Percentiles rank a stretch among this genome's conserved stretches.
Conservation (phyloP, 1,139 yeast genomes). For the Tardiomyces blankii region DNA sequence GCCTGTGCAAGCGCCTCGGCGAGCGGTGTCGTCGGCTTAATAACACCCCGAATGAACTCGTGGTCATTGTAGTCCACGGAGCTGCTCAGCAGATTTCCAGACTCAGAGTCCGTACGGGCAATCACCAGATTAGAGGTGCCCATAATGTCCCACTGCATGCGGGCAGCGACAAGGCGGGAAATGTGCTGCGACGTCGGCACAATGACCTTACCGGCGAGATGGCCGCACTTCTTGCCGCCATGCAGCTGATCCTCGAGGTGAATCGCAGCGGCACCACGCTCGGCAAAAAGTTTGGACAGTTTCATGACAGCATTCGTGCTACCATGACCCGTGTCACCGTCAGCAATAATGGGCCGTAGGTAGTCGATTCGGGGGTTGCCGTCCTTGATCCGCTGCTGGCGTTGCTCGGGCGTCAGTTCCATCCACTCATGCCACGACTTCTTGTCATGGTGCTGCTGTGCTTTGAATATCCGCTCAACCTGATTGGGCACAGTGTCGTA, state of each 20-base stretch:
- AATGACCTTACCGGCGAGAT: slow-evolving; percentile 49
- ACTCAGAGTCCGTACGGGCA: slow-evolving; percentile 53
- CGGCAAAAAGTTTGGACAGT: slow-evolving; percentile 51
- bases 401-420: slow-evolving; percentile 23
- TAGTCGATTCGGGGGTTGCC: slow-evolving; percentile 35
- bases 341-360: slow-evolving; percentile 53
- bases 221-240: slow-evolving; percentile 60
- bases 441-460: slow-evolving; percentile 48
- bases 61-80: slow-evolving; percentile 48
- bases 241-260: slow-evolving; percentile 56
- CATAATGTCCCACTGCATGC: slow-evolving; percentile 58
- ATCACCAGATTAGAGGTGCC: slow-evolving; percentile 46
- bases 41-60: slow-evolving; percentile 40
- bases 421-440: slow-evolving; percentile 38
- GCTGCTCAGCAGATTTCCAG: slow-evolving; percentile 43
- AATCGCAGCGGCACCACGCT: slow-evolving; percentile 54
- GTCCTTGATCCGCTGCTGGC: slow-evolving; percentile 13
- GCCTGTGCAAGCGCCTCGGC: slow-evolving; percentile 37
- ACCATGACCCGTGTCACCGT: slow-evolving; percentile 63
- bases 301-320: slow-evolving; percentile 55
- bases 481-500: slow-evolving; percentile 58
- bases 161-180: slow-evolving; percentile 44
- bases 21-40: slow-evolving; percentile 34
- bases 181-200: slow-evolving; percentile 53
- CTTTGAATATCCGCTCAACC: slow-evolving; percentile 47